These are phyloP conservation scores for Rachicladosporium sp. DNA, from an alignment of 2,329 filamentous ascomycete species.

Conservation along the genomic window DNA sequence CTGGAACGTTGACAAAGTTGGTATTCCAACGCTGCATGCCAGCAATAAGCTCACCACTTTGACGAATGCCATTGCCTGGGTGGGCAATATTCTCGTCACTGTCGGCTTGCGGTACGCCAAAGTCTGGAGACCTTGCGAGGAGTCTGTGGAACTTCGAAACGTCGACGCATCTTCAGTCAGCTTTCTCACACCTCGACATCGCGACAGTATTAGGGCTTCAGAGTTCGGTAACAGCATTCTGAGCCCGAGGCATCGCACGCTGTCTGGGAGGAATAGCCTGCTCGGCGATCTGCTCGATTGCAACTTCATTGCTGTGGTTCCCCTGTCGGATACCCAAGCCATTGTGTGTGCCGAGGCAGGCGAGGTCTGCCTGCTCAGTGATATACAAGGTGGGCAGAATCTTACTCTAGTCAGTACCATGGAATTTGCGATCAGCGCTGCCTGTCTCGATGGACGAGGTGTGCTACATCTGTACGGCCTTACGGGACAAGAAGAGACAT, in stretches of 20 bases:
- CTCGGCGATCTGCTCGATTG: conserved; percentile 70
- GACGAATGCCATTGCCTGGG: conserved; percentile 79
- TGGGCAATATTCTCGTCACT: conserved; percentile 72
- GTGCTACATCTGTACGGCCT: conserved; percentile 36
- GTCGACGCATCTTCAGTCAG: conserved; percentile 8
- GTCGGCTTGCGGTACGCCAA: conserved; percentile 87
- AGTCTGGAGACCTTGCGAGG: conserved; percentile 76
- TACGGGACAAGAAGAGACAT: too few relatives aligned
- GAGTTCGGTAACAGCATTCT: conserved; percentile 24
- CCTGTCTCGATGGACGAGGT: conserved; percentile 46
- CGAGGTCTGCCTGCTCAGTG: conserved; percentile 78
- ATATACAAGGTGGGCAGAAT: conserved; percentile 58
- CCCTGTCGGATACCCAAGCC: conserved; percentile 60
- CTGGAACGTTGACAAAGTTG: conserved; percentile 73
- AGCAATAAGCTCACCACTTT: conserved; percentile 89
- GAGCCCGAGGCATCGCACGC: conserved; percentile 48
- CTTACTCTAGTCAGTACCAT: conserved; percentile 54
- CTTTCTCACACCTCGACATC: conserved; percentile 15
- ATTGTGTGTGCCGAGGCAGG: conserved; percentile 80
- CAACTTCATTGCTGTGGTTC: conserved; percentile 67
- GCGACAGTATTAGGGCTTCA: conserved; percentile 20
- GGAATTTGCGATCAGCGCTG: conserved; percentile 56
- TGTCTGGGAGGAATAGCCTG: conserved; percentile 78
- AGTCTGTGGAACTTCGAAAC: conserved; percentile 16
- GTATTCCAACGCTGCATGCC: conserved; percentile 63